Base-by-base conservation (phyloP, 139 green algal species). In the Chlorella sp. region DNA sequence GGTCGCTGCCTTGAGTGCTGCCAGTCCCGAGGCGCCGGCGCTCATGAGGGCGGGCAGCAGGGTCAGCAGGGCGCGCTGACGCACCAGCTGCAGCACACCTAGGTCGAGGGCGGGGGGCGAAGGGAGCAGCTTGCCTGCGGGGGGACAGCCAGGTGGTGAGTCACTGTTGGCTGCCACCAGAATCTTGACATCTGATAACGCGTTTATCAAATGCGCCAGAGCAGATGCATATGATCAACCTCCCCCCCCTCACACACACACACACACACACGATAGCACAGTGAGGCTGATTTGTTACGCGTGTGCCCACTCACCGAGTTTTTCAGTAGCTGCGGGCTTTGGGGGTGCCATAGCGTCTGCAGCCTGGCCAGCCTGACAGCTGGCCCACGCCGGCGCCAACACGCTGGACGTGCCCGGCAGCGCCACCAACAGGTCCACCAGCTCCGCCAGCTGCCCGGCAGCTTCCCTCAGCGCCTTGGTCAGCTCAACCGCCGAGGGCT, bases 401-500 rank as follows among this genome's bases (percentile, higher is more conserved):
- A 31, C 55, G 4, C 22, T 31, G 4, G 22, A 27, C 2, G 63
- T 64, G 6, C n/a, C 32, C n/a, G 42, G 42, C 23, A 27, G 49
- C 42, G 51, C 6, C 49, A 64, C 10, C 67, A 72, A n/a, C 67
- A 72, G 35, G 1, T 72, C 67, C 20, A 34, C 49, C 14, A 72
- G 42, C 67, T 72, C 67, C 30, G 42, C 67, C 67, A 72, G 67
- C 49, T 72, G 67, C 35, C 67, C 67, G 5, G 67, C 67, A 30
- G 67, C 67, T 35, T 72, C 67, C 29, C 67, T 33, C 67, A 72
- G 29, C 31, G 30, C 64, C 64, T 70, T 70, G 23, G 50, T 27
- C 64, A 51, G 23, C 3, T 70, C 64, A 4, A 50, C 20, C 24
- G 55, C 14, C 22, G 55, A n/a, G n/a, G n/a, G n/a, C n/a, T n/a